phyloP scores from a whole-genome alignment of 2,329 filamentous ascomycete species.

The Epichloe gansuensis region DNA sequence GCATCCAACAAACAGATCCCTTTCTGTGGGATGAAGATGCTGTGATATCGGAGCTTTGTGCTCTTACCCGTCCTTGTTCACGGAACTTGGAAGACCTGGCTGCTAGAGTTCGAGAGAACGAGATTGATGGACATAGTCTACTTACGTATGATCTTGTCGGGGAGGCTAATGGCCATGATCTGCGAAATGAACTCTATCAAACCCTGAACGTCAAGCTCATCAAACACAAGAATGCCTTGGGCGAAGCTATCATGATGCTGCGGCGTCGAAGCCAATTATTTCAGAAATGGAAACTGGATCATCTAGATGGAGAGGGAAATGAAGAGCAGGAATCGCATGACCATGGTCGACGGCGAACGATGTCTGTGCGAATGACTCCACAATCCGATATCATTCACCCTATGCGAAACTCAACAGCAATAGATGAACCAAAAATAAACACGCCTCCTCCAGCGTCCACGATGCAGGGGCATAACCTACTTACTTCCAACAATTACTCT shows the following conservation, averaged over 20 bases:
- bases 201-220: constrained; percentile 46
- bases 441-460: background rate
- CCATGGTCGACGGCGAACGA: background rate
- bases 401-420: background rate
- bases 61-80: constrained; percentile 36
- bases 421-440: background rate
- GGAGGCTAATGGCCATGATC: constrained; percentile 15
- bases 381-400: background rate
- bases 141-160: constrained; percentile 41
- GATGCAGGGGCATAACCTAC: background rate
- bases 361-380: background rate
- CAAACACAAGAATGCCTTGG: constrained; percentile 45
- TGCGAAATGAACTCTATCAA: constrained; percentile 34
- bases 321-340: background rate
- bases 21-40: constrained; percentile 59
- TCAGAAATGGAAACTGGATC: constrained; percentile 15
- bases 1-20: constrained; percentile 43
- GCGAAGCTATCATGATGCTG: constrained; percentile 45
- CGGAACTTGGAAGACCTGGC: constrained; percentile 40
- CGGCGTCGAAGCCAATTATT: constrained; percentile 40
- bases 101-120: constrained; percentile 42
- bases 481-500: background rate
- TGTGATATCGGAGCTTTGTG: constrained; percentile 55
- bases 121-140: constrained; percentile 53
- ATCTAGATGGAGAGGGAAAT: background rate